These are phyloP conservation scores for Neofusicoccum sp. DNA, from an alignment of 2,329 filamentous ascomycete genomes.

Conservation along the genomic window DNA sequence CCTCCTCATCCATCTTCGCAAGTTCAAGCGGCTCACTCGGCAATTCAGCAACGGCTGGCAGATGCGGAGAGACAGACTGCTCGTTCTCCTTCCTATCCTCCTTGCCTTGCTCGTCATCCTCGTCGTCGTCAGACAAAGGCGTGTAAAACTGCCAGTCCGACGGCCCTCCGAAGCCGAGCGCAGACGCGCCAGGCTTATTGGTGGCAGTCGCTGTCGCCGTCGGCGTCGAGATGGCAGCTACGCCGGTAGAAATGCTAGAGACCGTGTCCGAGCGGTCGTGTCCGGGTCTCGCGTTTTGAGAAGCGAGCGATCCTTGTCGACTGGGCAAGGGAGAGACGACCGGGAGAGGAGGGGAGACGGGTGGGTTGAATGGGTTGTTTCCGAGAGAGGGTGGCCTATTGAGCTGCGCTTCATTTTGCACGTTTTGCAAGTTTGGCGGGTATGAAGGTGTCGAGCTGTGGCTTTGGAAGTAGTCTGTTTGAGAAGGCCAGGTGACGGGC, in stretches of 20 bases:
- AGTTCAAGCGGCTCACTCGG: not conserved
- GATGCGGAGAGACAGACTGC: conserved; percentile 31
- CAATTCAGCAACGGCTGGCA: not conserved
- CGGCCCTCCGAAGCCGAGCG: conserved; percentile 37
- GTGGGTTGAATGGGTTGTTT: not conserved
- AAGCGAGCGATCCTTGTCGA: not conserved
- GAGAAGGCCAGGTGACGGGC: not conserved
- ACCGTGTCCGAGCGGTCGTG: conserved; percentile 1
- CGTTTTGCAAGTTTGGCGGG: too few species aligned
- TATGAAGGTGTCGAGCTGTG: too few species aligned
- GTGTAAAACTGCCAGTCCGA: conserved; percentile 40
- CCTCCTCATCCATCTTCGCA: not conserved
- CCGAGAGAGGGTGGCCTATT: not conserved
- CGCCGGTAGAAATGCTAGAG: not conserved
- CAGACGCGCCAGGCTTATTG: conserved; percentile 25
- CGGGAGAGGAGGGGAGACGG: not conserved
- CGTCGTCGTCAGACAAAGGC: conserved; percentile 17
- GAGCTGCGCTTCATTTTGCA: not conserved
- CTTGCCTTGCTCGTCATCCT: conserved; percentile 31
- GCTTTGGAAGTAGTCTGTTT: not conserved
- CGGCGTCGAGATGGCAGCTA: not conserved
- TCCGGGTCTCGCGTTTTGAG: not conserved
- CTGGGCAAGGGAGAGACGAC: not conserved
- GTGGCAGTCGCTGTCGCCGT: not conserved
- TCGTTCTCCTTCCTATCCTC: conserved; percentile 26